Conservation (phyloP, 768 basidiomycete species). For the Podaxis sp. region DNA sequence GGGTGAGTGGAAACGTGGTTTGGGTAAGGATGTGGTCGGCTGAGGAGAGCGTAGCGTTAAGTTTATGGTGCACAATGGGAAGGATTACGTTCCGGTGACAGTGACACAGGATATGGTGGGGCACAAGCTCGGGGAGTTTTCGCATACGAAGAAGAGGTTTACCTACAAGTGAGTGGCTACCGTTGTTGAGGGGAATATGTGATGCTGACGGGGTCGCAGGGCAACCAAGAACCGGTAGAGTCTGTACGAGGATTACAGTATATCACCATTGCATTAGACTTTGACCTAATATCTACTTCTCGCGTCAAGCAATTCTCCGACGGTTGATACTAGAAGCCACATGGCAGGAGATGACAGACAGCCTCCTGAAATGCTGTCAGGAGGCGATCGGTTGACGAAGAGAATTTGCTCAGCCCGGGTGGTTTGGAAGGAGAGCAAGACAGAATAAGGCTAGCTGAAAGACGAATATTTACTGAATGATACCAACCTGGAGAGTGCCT, state of each 20-base stretch:
- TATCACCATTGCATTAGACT: no score
- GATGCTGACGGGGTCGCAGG: not conserved
- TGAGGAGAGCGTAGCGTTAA: constrained; percentile 52
- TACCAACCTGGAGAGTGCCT: not conserved
- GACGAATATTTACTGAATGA: no score
- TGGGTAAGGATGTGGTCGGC: not conserved
- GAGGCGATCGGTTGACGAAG: no score
- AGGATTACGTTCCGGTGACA: constrained; percentile 80
- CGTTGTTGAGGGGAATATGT: not conserved
- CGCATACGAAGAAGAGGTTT: constrained; percentile 86
- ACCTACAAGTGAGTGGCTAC: constrained; percentile 69
- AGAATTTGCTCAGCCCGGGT: no score
- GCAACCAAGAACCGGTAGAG: constrained; percentile 14
- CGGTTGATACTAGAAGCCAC: no score
- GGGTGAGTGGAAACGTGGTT: constrained; percentile 55
- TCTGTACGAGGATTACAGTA: no score
- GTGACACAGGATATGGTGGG: constrained; percentile 98
- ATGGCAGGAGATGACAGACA: no score
- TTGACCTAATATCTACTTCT: not conserved
- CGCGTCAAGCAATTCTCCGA: no score
- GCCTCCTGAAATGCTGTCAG: no score
- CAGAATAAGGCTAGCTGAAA: no score
- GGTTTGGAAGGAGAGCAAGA: no score
- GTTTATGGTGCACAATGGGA: constrained; percentile 95
- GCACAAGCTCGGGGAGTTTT: constrained; percentile 95